phyloP scores from a whole-genome alignment of 2,329 filamentous ascomycete species.

The Epichloe brachyelytri region DNA sequence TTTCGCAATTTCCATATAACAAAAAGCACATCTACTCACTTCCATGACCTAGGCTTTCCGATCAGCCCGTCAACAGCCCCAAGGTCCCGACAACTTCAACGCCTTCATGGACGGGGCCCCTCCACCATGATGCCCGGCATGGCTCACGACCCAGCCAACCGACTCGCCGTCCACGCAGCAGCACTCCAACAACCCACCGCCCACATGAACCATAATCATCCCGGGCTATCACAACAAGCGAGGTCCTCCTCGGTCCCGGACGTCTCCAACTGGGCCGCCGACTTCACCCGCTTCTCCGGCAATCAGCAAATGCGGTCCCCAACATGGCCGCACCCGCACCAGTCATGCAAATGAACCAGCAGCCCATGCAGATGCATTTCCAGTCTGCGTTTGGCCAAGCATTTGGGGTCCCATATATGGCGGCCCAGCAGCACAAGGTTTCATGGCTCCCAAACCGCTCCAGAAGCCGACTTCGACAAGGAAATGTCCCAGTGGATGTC shows the following conservation, averaged over 20 bases:
- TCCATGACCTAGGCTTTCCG: slow-evolving; percentile 19
- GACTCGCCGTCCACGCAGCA: slow-evolving; percentile 22
- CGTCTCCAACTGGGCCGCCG: slow-evolving; percentile 23
- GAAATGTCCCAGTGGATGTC: slow-evolving; percentile 31
- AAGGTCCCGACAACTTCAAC: slow-evolving; percentile 20
- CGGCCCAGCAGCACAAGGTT: slow-evolving; percentile 10
- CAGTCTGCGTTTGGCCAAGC: slow-evolving; percentile 19
- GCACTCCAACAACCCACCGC: slow-evolving; percentile 12
- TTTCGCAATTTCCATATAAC: too few relatives aligned
- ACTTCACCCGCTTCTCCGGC: slow-evolving; percentile 21
- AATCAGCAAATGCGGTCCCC: slow-evolving; percentile 13
- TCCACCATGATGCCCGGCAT: slow-evolving; percentile 15
- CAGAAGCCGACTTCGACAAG: slow-evolving; percentile 24
- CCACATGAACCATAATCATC: background rate
- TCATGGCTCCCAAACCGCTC: slow-evolving; percentile 11
- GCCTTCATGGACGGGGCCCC: slow-evolving; percentile 21
- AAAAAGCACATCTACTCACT: slow-evolving; percentile 1
- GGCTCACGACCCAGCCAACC: slow-evolving; percentile 20
- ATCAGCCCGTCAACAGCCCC: slow-evolving; percentile 16
- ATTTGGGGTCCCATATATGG: slow-evolving; percentile 16
- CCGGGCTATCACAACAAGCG: slow-evolving; percentile 13
- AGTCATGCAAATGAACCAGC: slow-evolving; percentile 15
- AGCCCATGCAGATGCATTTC: slow-evolving; percentile 12
- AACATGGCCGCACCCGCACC: slow-evolving; percentile 6
- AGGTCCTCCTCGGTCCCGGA: slow-evolving; percentile 13